Evolutionary conservation across 345 rosid species (phyloP), one percentile per base, ranked within the genome.

Genomic region (Acer campestre): DNA sequence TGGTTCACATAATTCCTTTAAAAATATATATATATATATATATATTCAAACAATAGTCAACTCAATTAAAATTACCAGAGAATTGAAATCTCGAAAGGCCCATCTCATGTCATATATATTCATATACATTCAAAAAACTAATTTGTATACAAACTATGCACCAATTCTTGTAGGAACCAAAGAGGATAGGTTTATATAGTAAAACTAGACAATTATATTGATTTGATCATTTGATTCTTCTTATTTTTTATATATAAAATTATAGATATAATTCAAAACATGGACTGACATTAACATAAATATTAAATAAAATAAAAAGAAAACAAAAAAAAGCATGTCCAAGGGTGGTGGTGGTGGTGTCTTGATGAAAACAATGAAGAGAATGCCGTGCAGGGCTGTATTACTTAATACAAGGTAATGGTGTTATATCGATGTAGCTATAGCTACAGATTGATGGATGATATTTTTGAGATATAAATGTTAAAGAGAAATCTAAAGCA

Each of bases 371-470:
- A 81, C 80, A 71, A 84, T 6, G 79, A 27, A n/a, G 23, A 68
- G 14, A 55, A 56, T 80, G 82, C 79, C 86, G 81, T 80, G 84
- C 16, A 17, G 77, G 58, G 38, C 16, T 76, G 83, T 40, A 62
- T 53, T 29, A 67, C 72, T 61, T 27, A 61, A 17, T 17, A 4
- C 27, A 10, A 4, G 14, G 23, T 7, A 7, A 42, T 42, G 11
- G 46, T 42, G 46, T 42, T 42, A 8, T 1, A 29, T 29, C 31
- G 46, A 42, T 42, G 38, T 4, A 35, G 38, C 38, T 9, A 40
- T 18, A 49, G 35, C 25, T 31, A 56, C 18, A 59, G 51, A 4
- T 29, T 17, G 0, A 70, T 70, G 31, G 5, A 53, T 56, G 22
- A 35, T 44, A 3, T 42, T 20, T 25, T 25, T 1, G 27, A 40